Evolutionary conservation across 2,329 filamentous ascomycete genomes (phyloP).

Genomic region (Talaromyces rugulosus): DNA sequence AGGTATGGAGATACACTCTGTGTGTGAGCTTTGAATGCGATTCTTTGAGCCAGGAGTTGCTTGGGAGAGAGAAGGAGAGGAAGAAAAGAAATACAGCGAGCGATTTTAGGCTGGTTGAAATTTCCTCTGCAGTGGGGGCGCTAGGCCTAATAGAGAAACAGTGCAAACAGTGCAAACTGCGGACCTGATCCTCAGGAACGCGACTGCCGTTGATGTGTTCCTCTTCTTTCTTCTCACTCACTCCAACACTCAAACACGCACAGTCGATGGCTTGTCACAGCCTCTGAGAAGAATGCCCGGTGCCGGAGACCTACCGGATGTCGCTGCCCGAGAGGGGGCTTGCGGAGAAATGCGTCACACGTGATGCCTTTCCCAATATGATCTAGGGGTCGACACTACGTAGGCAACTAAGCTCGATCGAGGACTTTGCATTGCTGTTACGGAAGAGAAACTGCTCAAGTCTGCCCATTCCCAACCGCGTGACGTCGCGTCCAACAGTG

Average conservation of each 20-base stretch:
- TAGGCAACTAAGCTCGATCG: neutral
- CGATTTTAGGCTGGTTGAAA: neutral
- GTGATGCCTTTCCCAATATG: neutral
- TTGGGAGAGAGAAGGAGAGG: conserved; percentile 39
- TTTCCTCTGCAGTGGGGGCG: neutral
- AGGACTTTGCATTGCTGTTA: neutral
- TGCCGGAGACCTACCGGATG: neutral
- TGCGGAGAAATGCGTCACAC: neutral
- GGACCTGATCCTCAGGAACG: neutral
- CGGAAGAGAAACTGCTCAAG: neutral
- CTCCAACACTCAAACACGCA: no score
- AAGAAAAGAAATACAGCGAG: neutral
- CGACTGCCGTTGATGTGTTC: neutral
- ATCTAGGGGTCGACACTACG: neutral
- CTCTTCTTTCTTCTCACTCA: neutral
- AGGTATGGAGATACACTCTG: conserved; percentile 49
- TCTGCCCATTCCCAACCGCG: neutral
- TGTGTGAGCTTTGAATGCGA: conserved; percentile 99
- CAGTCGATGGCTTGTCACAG: neutral
- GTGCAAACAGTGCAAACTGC: conserved; percentile 9
- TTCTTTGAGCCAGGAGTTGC: conserved; percentile 96
- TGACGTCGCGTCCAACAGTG: neutral
- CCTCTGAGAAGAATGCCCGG: neutral
- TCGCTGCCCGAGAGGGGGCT: neutral
- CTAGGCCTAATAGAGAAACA: neutral